These are phyloP conservation scores for Cryphonectria carpinicola DNA, from an alignment of 2,329 filamentous ascomycete genomes.

Conservation along the genomic window DNA sequence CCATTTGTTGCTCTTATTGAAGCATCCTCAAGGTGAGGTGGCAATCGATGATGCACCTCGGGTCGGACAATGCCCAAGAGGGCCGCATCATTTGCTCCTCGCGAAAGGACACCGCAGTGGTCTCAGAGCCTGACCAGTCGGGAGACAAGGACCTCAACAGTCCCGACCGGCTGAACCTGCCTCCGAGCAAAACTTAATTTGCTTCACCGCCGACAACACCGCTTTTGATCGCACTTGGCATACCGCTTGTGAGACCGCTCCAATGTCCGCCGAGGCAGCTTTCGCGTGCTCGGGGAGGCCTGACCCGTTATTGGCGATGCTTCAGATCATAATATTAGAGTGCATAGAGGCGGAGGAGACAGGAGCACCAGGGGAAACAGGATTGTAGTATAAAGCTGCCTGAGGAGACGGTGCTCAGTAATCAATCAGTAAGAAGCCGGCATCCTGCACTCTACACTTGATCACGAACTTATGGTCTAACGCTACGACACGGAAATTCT, in stretches of 20 bases:
- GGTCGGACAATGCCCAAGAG: neutral
- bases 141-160: neutral
- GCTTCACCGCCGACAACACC: constrained; percentile 4
- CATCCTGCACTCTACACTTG: neutral
- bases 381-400: neutral
- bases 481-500: neutral
- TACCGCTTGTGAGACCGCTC: constrained; percentile 9
- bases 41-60: neutral
- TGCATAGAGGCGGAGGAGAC: neutral
- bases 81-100: neutral
- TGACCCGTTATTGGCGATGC: neutral
- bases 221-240: neutral
- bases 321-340: neutral
- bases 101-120: neutral
- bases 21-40: neutral
- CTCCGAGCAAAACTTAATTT: neutral
- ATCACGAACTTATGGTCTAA: neutral
- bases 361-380: neutral
- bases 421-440: neutral
- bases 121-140: neutral
- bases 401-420: neutral
- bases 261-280: neutral
- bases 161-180: neutral
- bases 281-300: neutral
- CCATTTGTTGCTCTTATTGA: neutral